Evolutionary conservation across 192 early-diverging fungal species (phyloP), one percentile per base, ranked within the genome.

Genomic region (Funneliformis mosseae): DNA sequence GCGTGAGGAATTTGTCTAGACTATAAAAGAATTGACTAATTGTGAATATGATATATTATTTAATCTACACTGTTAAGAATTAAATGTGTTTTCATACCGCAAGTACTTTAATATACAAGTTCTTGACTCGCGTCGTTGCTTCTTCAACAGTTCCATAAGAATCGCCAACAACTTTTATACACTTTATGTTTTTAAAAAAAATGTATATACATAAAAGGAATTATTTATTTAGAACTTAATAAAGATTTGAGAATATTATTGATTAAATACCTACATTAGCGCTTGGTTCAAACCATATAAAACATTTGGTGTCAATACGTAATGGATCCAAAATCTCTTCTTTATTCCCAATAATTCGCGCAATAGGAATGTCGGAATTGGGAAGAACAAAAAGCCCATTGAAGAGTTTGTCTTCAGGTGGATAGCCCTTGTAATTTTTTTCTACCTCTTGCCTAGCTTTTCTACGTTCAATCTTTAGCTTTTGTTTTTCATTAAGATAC

Each of bases 291-390:
- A 78, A 82, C 82, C 81, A 84, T n/a, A 87, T 81, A 27, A 74
- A 77, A 16, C 83, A 83, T 68, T 86, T 85, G 10, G 79, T 83
- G 39, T 85, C 74, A 10, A 77, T 76, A 39, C 86, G 77, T 39
- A 87, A 28, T 0, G 59, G 69, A 33, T 87, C 79, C 8, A 87
- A 45, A 16, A 74, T 71, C 1, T 46, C 23, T 11, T 83, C 83
- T 10, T 81, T 81, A 5, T 81, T 77, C 25, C 84, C 86, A 1
- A 83, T 21, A n/a, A 81, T 50, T 18, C 76, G 68, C 6, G 83
- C 74, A 8, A 86, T 66, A 3, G 76, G 72, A 14, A 87, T 76
- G 1, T 41, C 46, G 0, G 64, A 25, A 66, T 84, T 75, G 9
- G 83, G 84, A 14, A 85, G 33, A 48, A 71, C 12, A 71, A 87